phyloP scores from a whole-genome alignment of 176 grass and related monocot genomes.

The Carex pumila region DNA sequence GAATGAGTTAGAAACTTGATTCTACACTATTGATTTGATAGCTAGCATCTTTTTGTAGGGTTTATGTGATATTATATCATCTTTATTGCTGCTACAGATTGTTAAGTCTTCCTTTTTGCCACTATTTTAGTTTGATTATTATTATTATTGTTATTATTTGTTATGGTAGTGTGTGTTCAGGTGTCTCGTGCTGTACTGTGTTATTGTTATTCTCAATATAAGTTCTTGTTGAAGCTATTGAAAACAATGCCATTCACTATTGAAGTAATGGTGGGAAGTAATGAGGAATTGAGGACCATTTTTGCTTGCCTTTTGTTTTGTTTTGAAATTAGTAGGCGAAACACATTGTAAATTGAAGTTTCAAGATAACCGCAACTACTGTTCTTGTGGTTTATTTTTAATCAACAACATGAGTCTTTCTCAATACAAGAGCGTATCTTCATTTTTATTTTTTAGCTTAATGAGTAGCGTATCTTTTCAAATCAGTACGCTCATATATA shows the following conservation, averaged over 20 bases:
- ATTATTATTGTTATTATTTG: neutral
- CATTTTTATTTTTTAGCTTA: neutral
- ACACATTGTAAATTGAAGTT: too few relatives aligned
- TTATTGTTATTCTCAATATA: neutral
- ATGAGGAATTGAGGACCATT: too few relatives aligned
- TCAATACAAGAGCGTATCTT: neutral
- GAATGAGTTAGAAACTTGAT: constrained; percentile 11
- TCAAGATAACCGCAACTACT: too few relatives aligned
- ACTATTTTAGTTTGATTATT: neutral
- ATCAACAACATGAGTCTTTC: too few relatives aligned
- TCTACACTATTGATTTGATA: neutral
- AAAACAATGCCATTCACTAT: neutral
- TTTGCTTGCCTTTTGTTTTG: too few relatives aligned
- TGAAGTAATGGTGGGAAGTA: too few relatives aligned
- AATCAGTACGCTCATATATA: neutral
- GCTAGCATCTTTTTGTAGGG: constrained; percentile 13
- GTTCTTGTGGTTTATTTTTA: too few relatives aligned
- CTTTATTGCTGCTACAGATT: constrained; percentile 5
- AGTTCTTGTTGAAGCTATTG: neutral
- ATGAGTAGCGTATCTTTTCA: neutral
- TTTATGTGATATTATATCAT: constrained; percentile 10
- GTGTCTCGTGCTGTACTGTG: neutral
- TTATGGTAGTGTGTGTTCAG: neutral
- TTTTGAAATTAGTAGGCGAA: too few relatives aligned
- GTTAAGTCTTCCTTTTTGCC: neutral